Evolutionary conservation across 306 rosid genomes (phyloP), one percentile per base, ranked within the genome.

Genomic region (Crotalaria pallida): DNA sequence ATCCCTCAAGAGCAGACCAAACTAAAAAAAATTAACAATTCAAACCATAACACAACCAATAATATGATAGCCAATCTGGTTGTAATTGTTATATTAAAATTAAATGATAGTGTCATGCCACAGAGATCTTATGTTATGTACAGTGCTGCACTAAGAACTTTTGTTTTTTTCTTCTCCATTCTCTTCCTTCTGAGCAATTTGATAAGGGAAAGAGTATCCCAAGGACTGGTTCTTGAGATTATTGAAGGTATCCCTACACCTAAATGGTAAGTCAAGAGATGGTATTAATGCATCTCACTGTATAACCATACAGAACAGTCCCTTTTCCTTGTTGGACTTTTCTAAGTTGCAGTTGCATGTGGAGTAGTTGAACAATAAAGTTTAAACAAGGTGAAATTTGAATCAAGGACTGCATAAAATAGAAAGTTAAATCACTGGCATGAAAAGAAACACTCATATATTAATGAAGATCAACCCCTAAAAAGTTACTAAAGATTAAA

Each of bases 291-390:
- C 75, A 47, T 44, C 31, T 17, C 49, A 33, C 68, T 40, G 29
- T 11, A 43, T 24, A 62, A 26, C 49, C 76, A 51, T 27, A 34
- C 6, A 4, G 45, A 64, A 36, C 49, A 18, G 27, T 3, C 3
- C 65, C 63, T 75, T 75, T 77, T 74, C 59, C 23, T 41, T 16
- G 76, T 58, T 84, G 73, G 80, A 76, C 69, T 71, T 78, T 75
- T 77, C 60, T 58, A 62, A 75, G 47, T 40, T 69, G 83, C 93
- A 75, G 47, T 40, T 69, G 83, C 93, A 79, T 81, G 90, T 85
- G 87, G 82, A 83, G 83, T 81, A 33, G 84, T 79, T 81, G 84
- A 64, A 44, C 68, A 49, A 33, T 29, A 34, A 61, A 76, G 65
- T 82, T 83, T 69, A 71, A 84, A 58, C 65, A 58, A 61, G 15